Conservation (phyloP, 1,139 yeast genomes). For the Zygosaccharomyces pseudobailii region DNA sequence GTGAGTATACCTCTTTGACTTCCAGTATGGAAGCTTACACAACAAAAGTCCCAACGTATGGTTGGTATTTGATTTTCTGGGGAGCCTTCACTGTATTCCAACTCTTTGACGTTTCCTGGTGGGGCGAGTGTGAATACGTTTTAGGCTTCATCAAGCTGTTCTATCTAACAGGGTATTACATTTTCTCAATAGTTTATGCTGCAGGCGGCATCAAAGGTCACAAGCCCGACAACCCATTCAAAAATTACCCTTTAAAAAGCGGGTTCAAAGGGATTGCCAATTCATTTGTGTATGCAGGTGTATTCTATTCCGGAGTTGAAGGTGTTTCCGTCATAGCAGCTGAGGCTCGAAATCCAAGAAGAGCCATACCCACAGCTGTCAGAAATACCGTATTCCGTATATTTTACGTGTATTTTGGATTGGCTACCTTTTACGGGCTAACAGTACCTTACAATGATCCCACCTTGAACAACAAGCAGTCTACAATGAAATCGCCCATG, state of each 20-base stretch:
- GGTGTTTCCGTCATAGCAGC: constrained; percentile 54
- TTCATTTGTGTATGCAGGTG: constrained; percentile 66
- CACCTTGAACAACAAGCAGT: constrained; percentile 30
- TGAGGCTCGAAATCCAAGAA: constrained; percentile 51
- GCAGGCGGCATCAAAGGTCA: constrained; percentile 61
- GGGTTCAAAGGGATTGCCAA: constrained; percentile 67
- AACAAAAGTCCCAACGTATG: constrained; percentile 52
- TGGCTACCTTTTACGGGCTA: constrained; percentile 48
- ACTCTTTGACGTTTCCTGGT: constrained; percentile 49
- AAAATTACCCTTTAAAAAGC: constrained; percentile 45
- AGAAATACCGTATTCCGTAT: constrained; percentile 55
- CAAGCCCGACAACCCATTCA: constrained; percentile 47
- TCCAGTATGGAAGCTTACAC: constrained; percentile 51
- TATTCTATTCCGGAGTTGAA: constrained; percentile 56
- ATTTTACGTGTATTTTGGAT: constrained; percentile 50
- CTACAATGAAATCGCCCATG: constrained; percentile 43
- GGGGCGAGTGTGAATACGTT: constrained; percentile 59
- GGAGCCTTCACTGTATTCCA: constrained; percentile 51
- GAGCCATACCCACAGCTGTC: constrained; percentile 52
- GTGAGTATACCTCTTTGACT: constrained; percentile 55
- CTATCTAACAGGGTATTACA: constrained; percentile 50
- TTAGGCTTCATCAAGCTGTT: constrained; percentile 49
- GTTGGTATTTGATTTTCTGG: constrained; percentile 55
- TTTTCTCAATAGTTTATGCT: constrained; percentile 54
- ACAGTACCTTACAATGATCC: constrained; percentile 52